Base-by-base conservation (phyloP, 306 rosid genomes). In the Ormosia semicastrata region DNA sequence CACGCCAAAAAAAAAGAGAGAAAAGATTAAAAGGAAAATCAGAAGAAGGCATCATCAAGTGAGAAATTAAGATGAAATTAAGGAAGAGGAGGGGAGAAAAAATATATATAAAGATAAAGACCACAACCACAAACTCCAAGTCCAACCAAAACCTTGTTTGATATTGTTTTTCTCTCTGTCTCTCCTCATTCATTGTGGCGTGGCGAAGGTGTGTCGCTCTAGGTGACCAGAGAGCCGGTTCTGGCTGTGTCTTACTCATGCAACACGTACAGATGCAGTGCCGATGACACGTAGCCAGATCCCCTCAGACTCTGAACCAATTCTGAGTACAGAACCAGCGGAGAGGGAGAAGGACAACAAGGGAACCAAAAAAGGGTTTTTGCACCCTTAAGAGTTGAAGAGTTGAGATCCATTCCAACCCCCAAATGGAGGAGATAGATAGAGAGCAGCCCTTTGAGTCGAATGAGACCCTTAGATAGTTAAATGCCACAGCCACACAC, bases 221-320 rank as follows among this genome's bases (percentile, higher is more conserved):
- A 0, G 24, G 24, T 24, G 24, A 24, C 24, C 24, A 24, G 24
- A 24, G 24, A 24, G 24, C 24, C 24, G 46, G 9, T 41, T 37
- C 52, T 56, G 37, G 53, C 43, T 29, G 1, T 4, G 18, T 13
- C 4, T 33, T 33, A 71, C 64, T 75, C 89, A 83, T 85, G 94
- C 88, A 88, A 63, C 46, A 71, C 46, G 86, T 80, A 56, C 37
- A 40, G 75, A 24, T 71, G 24, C 24, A 56, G 76, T 24, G 72
- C 43, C 74, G 12, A 40, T 52, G 68, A 73, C 84, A 81, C 80
- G 73, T 12, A 18, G 65, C 64, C 82, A 44, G 63, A 67, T 29
- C 50, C 39, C 56, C 71, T 46, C 34, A 17, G 30, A 5, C 24
- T 15, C 44, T 36, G 73, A 80, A 80, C n/a, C 37, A 67, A 56